Evolutionary conservation across 2,329 filamentous ascomycete genomes (phyloP).

Genomic region (Botryotinia convoluta): DNA sequence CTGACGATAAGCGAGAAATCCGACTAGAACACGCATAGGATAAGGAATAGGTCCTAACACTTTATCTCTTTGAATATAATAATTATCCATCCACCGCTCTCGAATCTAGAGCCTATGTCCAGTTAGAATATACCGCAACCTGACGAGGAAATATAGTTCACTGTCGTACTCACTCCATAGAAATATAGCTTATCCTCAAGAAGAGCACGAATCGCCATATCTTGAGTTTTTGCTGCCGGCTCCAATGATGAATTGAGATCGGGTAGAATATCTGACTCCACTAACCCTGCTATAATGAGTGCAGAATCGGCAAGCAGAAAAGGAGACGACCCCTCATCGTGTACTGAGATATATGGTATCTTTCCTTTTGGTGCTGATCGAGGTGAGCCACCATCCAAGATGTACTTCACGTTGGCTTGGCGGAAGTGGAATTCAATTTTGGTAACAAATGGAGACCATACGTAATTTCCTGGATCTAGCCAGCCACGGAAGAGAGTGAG

Average conservation of each 20-base stretch:
- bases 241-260: conserved; percentile 50
- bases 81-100: conserved; percentile 60
- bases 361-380: conserved; percentile 53
- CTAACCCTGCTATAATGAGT: conserved; percentile 51
- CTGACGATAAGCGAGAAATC: conserved; percentile 48
- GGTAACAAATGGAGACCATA: conserved; percentile 56
- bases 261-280: conserved; percentile 42
- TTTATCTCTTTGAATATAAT: conserved; percentile 54
- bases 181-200: conserved; percentile 62
- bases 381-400: conserved; percentile 45
- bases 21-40: conserved; percentile 50
- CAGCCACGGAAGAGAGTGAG: conserved; percentile 53
- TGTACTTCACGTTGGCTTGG: conserved; percentile 50
- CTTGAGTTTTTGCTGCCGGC: conserved; percentile 43
- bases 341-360: conserved; percentile 49
- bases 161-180: conserved; percentile 44
- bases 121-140: neutral
- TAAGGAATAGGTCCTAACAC: conserved; percentile 51
- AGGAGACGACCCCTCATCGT: neutral
- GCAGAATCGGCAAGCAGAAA: conserved; percentile 49
- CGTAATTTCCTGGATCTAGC: conserved; percentile 42
- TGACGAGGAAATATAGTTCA: neutral
- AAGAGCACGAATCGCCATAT: conserved; percentile 52
- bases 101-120: conserved; percentile 38
- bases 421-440: conserved; percentile 63